Evolutionary conservation across 2,329 filamentous ascomycete genomes (phyloP).

Genomic region (Sarocladiaceae sp.): DNA sequence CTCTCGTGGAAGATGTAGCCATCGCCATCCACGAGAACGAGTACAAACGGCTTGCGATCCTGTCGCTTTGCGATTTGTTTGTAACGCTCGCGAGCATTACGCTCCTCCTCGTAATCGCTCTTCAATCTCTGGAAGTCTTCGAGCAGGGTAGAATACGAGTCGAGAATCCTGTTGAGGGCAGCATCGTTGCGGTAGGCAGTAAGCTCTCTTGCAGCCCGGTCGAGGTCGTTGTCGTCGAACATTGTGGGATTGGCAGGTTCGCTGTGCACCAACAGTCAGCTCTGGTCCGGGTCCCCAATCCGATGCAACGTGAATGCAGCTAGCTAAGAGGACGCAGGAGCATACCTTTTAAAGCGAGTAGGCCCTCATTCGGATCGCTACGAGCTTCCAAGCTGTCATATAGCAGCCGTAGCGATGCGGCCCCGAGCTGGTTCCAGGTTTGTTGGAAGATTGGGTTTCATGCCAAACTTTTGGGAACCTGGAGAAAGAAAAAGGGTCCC

Average conservation of each 20-base stretch:
- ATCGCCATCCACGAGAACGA: constrained; percentile 57
- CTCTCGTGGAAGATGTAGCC: constrained; percentile 47
- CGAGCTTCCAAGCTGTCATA: too few species aligned
- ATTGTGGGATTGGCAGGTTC: constrained; percentile 13
- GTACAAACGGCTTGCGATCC: constrained; percentile 51
- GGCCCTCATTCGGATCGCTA: too few species aligned
- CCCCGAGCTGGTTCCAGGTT: too few species aligned
- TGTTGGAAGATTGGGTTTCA: too few species aligned
- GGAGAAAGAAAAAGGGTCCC: too few species aligned
- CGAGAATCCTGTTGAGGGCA: constrained; percentile 22
- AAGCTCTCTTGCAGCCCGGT: constrained; percentile 21
- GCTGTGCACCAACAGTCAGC: too few species aligned
- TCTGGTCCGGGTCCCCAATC: too few species aligned
- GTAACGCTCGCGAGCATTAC: constrained; percentile 46
- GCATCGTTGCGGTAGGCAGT: constrained; percentile 23
- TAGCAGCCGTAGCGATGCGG: too few species aligned
- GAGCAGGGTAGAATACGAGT: constrained; percentile 33
- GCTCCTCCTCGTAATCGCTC: constrained; percentile 51
- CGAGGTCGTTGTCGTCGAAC: constrained; percentile 22
- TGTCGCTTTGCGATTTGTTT: constrained; percentile 43
- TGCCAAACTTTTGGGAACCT: too few species aligned
- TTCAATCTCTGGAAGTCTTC: constrained; percentile 48
- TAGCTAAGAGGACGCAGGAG: too few species aligned
- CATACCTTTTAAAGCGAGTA: background rate
- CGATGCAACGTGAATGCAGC: background rate